Percentiles rank a stretch among this genome's conserved stretches.
Conservation (phyloP, 768 basidiomycete genomes). For the Tricholoma terreum region DNA sequence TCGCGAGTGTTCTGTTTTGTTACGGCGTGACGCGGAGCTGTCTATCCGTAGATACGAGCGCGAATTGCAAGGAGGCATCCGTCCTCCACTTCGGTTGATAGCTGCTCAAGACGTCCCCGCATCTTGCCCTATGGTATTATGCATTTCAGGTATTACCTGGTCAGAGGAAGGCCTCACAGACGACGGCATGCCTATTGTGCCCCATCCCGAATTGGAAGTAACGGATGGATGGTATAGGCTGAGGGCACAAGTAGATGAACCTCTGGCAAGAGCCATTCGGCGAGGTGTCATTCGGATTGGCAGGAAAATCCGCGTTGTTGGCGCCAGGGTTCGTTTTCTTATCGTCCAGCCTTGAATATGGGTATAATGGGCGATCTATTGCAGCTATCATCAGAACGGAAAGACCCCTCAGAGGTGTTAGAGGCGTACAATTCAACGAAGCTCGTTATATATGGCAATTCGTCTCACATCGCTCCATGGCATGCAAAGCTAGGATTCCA, state of each 20-base stretch:
- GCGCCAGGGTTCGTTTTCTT: constrained; percentile 67
- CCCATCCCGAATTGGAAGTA: constrained; percentile 73
- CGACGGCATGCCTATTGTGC: constrained; percentile 33
- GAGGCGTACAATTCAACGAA: constrained; percentile 70
- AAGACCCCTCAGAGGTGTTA: constrained; percentile 79
- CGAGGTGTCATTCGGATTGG: constrained; percentile 70
- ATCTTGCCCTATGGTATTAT: constrained; percentile 78
- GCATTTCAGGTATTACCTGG: constrained; percentile 73
- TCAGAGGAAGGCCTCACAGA: constrained; percentile 35
- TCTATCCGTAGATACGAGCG: constrained; percentile 70
- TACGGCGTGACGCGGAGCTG: background rate
- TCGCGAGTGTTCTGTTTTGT: background rate
- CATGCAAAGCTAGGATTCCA: constrained; percentile 83
- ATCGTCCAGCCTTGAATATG: background rate
- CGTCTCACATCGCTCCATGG: constrained; percentile 85
- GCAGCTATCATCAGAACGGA: constrained; percentile 65
- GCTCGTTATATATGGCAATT: constrained; percentile 77
- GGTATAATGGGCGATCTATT: background rate
- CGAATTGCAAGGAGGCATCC: constrained; percentile 72
- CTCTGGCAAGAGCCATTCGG: constrained; percentile 66
- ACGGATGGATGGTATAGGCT: constrained; percentile 97
- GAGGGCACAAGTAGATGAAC: constrained; percentile 69
- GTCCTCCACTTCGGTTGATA: constrained; percentile 80
- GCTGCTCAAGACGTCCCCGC: constrained; percentile 81
- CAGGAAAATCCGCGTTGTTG: constrained; percentile 77